These are phyloP conservation scores for Camelina neglecta DNA, from an alignment of 345 rosid species.

Conservation along the genomic window DNA sequence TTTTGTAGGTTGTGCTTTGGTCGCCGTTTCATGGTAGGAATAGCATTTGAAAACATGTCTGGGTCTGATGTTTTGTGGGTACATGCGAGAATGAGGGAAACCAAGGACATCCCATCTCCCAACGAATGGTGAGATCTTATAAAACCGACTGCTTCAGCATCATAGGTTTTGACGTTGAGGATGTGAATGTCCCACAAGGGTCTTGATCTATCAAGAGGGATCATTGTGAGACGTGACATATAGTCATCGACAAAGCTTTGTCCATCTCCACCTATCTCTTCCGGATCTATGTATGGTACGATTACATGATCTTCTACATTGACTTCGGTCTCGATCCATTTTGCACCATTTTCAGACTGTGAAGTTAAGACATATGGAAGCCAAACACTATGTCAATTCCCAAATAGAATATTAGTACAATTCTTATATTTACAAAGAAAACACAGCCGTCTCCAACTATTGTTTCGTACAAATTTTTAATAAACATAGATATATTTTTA, in stretches of 20 bases:
- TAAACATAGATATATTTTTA: background rate
- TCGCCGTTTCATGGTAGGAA: constrained; percentile 49
- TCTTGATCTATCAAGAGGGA: constrained; percentile 60
- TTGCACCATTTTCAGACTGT: constrained; percentile 45
- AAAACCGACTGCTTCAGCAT: constrained; percentile 60
- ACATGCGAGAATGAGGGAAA: constrained; percentile 61
- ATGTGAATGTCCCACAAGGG: constrained; percentile 90
- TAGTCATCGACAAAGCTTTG: constrained; percentile 68
- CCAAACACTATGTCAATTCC: background rate
- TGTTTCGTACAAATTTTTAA: background rate
- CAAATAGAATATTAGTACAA: background rate
- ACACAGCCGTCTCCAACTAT: background rate
- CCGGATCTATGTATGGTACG: constrained; percentile 53
- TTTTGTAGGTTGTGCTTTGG: background rate
- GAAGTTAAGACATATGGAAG: background rate
- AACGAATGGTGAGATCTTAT: constrained; percentile 66
- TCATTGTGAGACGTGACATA: constrained; percentile 57
- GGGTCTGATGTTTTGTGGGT: constrained; percentile 66
- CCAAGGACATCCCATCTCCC: constrained; percentile 62
- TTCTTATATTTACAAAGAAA: background rate
- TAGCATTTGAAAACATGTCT: constrained; percentile 49
- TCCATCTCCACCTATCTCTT: constrained; percentile 49
- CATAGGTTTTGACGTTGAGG: constrained; percentile 67
- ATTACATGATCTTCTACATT: constrained; percentile 64
- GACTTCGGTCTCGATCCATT: constrained; percentile 60